Percentiles rank a stretch among this genome's conserved stretches.
phyloP scores from a whole-genome alignment of 176 grass and related monocot species.

The Zizania latifolia region DNA sequence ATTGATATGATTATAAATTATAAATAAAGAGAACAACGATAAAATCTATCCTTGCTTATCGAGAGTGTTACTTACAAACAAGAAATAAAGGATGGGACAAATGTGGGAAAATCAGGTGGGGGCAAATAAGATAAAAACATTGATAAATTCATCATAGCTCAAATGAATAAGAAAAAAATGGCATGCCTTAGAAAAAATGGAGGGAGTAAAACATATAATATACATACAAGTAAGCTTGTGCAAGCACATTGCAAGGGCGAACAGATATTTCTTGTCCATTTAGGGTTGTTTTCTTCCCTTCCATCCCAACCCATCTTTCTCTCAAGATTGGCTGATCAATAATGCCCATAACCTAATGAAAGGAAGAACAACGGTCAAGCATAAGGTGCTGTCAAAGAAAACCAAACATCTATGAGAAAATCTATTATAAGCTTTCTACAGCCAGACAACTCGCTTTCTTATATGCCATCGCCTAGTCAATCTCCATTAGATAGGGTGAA shows the following conservation, averaged over 20 bases:
- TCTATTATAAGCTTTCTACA: too few relatives aligned
- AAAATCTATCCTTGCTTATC: not conserved
- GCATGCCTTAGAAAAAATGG: not conserved
- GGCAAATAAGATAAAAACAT: too few relatives aligned
- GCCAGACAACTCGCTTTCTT: too few relatives aligned
- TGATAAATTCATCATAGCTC: too few relatives aligned
- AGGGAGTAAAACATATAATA: not conserved
- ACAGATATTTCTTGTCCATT: conserved; percentile 72
- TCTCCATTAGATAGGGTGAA: too few relatives aligned
- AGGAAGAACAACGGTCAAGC: not conserved
- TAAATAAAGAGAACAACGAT: not conserved
- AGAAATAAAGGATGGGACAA: not conserved
- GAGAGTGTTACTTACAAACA: not conserved
- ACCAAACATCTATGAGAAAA: not conserved
- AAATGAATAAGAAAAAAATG: too few relatives aligned
- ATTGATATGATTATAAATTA: too few relatives aligned
- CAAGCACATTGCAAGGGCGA: conserved; percentile 55
- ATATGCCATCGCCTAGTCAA: too few relatives aligned
- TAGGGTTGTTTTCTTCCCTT: conserved; percentile 68
- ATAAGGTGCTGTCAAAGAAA: not conserved
- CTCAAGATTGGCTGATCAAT: conserved; percentile 79
- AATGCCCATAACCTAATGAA: conserved; percentile 66
- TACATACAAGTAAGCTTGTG: conserved; percentile 90
- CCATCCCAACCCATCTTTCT: conserved; percentile 86
- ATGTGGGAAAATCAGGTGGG: too few relatives aligned